Conservation (phyloP, 2,329 filamentous ascomycete genomes). For the Colletotrichum tamarilloi region DNA sequence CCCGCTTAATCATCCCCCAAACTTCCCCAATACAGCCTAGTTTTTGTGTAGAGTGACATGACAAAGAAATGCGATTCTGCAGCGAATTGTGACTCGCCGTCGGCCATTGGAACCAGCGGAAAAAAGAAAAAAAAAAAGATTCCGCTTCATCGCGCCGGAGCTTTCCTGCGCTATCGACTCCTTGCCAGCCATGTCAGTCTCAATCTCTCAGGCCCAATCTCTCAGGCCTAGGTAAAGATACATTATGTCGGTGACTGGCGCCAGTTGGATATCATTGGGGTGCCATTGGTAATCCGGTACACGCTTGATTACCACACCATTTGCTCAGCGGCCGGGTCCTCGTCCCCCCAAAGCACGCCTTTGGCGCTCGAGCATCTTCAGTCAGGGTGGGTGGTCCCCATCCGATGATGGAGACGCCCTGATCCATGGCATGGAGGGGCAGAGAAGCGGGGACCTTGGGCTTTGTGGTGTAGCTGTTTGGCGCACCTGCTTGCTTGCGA, state of each 20-base stretch:
- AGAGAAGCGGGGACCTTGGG: background rate
- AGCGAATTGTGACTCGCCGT: background rate
- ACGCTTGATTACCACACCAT: constrained; percentile 29
- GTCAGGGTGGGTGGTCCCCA: constrained; percentile 47
- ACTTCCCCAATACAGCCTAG: background rate
- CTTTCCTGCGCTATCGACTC: background rate
- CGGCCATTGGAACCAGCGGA: background rate
- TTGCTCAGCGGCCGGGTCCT: constrained; percentile 26
- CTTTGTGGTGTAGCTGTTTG: background rate
- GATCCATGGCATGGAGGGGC: constrained; percentile 7
- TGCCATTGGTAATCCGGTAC: constrained; percentile 22
- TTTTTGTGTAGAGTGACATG: background rate
- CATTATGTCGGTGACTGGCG: background rate
- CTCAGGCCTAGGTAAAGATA: no score
- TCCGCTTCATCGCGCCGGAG: background rate
- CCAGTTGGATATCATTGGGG: background rate
- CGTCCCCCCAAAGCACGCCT: background rate
- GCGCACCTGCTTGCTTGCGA: background rate
- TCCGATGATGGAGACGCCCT: constrained; percentile 25
- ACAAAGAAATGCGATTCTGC: constrained; percentile 11
- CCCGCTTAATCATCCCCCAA: constrained; percentile 9
- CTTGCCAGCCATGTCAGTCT: background rate
- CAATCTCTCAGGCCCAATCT: no score
- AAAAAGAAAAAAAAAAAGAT: background rate
- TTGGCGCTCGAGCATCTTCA: background rate